Conservation (phyloP, 2,329 filamentous ascomycete species). For the Cyclaneusma minus region DNA sequence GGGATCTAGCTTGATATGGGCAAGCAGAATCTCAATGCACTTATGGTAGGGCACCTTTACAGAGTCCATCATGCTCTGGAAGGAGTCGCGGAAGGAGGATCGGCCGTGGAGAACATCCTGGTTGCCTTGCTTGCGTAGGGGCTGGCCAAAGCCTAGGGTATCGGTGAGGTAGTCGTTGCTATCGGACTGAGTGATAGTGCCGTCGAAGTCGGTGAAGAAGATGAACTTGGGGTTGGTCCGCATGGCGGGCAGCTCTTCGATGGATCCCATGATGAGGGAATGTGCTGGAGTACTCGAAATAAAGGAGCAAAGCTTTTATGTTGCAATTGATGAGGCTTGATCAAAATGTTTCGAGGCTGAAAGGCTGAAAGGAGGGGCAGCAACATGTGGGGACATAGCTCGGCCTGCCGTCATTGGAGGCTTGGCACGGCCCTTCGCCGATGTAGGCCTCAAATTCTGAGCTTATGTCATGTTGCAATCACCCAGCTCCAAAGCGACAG, state of each 20-base stretch:
- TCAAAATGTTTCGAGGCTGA: background rate
- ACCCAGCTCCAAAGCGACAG: too few relatives aligned
- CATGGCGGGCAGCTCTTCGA: conserved; percentile 36
- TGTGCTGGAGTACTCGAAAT: too few relatives aligned
- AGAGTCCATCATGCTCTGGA: conserved; percentile 84
- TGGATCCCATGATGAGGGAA: conserved; percentile 26
- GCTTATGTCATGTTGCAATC: too few relatives aligned
- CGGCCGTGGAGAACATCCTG: conserved; percentile 57
- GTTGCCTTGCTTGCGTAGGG: conserved; percentile 58
- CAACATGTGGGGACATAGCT: too few relatives aligned
- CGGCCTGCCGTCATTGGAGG: too few relatives aligned
- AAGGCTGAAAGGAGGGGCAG: background rate
- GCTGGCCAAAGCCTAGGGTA: conserved; percentile 70
- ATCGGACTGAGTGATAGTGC: conserved; percentile 69
- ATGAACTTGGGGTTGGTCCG: conserved; percentile 69
- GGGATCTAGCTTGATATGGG: conserved; percentile 80
- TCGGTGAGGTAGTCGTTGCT: conserved; percentile 67
- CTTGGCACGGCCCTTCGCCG: too few relatives aligned
- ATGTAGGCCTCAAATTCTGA: too few relatives aligned
- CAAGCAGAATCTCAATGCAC: conserved; percentile 63
- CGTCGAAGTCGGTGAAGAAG: conserved; percentile 99
- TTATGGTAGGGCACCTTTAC: conserved; percentile 65
- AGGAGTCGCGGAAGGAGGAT: conserved; percentile 68
- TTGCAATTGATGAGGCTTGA: background rate
- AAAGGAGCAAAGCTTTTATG: too few relatives aligned